Base-by-base conservation (phyloP, 228 moss, liverwort and hornwort genomes). In the Sphagnum fallax region DNA sequence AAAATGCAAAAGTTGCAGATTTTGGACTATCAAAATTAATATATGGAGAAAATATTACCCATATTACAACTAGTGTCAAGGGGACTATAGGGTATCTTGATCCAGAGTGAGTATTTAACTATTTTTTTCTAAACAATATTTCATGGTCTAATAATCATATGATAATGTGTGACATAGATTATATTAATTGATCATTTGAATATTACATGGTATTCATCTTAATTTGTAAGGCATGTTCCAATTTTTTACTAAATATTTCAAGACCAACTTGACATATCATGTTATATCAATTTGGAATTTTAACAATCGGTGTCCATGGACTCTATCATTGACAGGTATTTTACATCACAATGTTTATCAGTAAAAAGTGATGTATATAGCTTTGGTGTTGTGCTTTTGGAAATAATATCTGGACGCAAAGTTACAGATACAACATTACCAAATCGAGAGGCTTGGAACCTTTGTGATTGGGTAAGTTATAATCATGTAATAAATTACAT, bases 301-400 rank as follows among this genome's bases (percentile, higher is more conserved):
- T 32, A 32, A 32, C 32, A 32, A 32, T 32, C 2, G 32, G 3
- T 32, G 32, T 32, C 32, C 2, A 32, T 32, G 32, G 2, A 32
- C 2, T 32, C 2, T 14, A 51, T 5, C 8, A 16, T 64, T 53
- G 62, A 48, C 50, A 53, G 71, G 52, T 71, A 71, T 63, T 48
- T 64, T 11, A 6, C 53, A 10, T 51, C 16, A 18, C 52, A 71
- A 6, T 52, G 52, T 14, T 62, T 64, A 53, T 51, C 71, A 13
- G 64, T 50, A 63, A 71, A 48, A 71, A 71, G 71, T 48, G 71
- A 63, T 13, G 71, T 71, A 49, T 71, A 71, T 48, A 63, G 71
- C 62, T 71, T 71, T 62, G 63, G 63, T 14, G 47, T 71, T 18
- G 71, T 71, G 11, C 71, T 71, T n/a, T 62, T 71, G 63, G 71